These are phyloP conservation scores for Leishmania turanica DNA, from an alignment of 208 protist genomes.

Conservation along the genomic window DNA sequence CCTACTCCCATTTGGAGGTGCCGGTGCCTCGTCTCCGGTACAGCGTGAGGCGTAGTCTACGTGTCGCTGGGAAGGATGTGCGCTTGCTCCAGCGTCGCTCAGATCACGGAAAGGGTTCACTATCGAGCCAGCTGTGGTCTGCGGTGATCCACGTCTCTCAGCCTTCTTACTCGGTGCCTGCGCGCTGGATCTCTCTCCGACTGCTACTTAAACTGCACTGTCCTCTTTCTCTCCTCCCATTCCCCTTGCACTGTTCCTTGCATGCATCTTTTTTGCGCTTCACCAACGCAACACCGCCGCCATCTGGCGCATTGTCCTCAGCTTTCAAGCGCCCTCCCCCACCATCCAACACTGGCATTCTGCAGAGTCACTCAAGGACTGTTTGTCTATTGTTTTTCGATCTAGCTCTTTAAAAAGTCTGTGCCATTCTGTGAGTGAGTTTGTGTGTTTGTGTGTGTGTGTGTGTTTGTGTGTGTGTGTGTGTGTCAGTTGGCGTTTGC, in stretches of 20 bases:
- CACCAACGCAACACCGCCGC: background rate
- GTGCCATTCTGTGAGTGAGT: background rate
- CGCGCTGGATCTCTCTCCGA: background rate
- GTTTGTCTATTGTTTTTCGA: background rate
- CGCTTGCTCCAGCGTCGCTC: background rate
- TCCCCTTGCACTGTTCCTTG: background rate
- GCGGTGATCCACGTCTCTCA: background rate
- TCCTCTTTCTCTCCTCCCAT: background rate
- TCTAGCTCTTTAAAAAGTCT: background rate
- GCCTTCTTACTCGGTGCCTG: background rate
- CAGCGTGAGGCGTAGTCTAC: background rate
- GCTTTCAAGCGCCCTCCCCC: background rate
- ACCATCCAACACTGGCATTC: background rate
- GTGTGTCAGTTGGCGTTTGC: background rate
- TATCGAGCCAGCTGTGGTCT: background rate
- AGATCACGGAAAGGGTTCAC: background rate
- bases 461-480: background rate
- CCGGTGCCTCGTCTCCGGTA: background rate
- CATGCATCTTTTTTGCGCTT: background rate
- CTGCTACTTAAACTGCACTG: background rate
- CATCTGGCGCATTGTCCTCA: background rate
- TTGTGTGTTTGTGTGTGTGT: background rate
- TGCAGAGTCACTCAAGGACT: background rate
- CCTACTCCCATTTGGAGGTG: background rate
- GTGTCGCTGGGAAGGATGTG: background rate